phyloP scores from a whole-genome alignment of 2,329 filamentous ascomycete genomes.

The Calcarisporium arbuscula region DNA sequence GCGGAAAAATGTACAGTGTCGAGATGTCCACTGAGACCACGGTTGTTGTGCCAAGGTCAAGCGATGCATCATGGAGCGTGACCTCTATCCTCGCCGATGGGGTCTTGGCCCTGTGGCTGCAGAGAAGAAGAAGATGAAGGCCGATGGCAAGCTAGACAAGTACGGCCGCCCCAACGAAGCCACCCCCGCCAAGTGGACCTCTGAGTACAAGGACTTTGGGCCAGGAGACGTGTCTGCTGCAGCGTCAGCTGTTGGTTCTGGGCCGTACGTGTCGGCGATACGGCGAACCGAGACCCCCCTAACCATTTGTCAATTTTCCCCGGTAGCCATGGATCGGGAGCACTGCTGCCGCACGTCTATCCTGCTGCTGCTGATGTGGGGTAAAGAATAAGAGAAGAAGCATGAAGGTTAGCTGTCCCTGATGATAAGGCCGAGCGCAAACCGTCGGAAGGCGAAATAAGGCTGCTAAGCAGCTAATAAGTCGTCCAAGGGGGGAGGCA shows the following conservation, averaged over 20 bases:
- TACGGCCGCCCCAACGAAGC: constrained; percentile 87
- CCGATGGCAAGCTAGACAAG: constrained; percentile 96
- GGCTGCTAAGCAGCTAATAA: constrained; percentile 52
- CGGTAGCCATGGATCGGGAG: no score
- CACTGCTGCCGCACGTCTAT: no score
- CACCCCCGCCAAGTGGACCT: constrained; percentile 89
- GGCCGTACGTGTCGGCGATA: no score
- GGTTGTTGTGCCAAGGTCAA: constrained; percentile 98
- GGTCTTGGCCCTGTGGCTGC: constrained; percentile 86
- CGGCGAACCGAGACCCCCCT: no score
- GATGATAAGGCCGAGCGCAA: constrained; percentile 61
- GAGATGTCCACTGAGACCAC: constrained; percentile 94
- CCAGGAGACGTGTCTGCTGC: constrained; percentile 42
- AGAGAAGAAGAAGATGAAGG: constrained; percentile 99
- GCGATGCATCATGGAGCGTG: constrained; percentile 99
- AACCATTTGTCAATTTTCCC: no score
- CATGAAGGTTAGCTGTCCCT: constrained; percentile 68
- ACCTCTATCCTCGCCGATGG: constrained; percentile 95
- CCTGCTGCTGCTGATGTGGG: constrained; percentile 39
- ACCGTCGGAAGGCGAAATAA: constrained; percentile 55
- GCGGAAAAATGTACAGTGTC: constrained; percentile 96
- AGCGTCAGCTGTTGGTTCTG: constrained; percentile 34
- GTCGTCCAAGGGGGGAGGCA: constrained; percentile 42
- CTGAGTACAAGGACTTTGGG: constrained; percentile 86
- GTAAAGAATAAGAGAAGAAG: constrained; percentile 70